Evolutionary conservation across 371 early-diverging fungal species (phyloP).

Genomic region (Mucor indicus): DNA sequence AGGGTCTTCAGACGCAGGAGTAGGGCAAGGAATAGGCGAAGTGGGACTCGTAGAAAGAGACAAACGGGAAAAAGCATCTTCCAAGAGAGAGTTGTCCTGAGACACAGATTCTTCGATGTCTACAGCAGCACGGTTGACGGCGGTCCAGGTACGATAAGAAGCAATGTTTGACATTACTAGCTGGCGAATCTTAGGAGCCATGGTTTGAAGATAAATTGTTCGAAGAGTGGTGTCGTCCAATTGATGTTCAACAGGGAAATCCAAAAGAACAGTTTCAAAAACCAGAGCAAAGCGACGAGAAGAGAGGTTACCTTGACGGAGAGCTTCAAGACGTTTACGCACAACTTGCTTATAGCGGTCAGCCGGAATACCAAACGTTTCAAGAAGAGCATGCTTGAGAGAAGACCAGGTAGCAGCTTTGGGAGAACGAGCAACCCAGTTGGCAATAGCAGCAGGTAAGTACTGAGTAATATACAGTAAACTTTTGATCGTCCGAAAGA

Average conservation of each 20-base stretch:
- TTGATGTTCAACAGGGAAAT: not conserved
- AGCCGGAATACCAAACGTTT: constrained; percentile 5
- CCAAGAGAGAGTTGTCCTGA: not conserved
- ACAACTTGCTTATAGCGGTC: constrained; percentile 1
- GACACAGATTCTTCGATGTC: constrained; percentile 4
- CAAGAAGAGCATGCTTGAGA: constrained; percentile 1
- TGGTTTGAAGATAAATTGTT: constrained; percentile 1
- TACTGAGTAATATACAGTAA: constrained; percentile 1
- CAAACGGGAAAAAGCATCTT: not conserved
- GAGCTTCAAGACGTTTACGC: constrained; percentile 3
- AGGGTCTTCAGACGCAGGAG: no score
- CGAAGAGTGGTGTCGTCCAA: not conserved
- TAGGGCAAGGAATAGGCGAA: not conserved
- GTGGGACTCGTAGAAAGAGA: not conserved
- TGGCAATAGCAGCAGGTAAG: not conserved
- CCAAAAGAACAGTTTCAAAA: constrained; percentile 4
- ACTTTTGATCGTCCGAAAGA: constrained; percentile 3
- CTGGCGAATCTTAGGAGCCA: no score
- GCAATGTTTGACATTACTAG: no score
- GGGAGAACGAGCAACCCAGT: constrained; percentile 2
- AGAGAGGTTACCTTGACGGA: constrained; percentile 1
- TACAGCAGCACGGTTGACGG: no score
- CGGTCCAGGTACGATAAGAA: no score
- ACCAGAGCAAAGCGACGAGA: constrained; percentile 3
- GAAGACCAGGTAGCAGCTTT: not conserved